phyloP scores from a whole-genome alignment of 2,329 filamentous ascomycete genomes.

The Diaporthe citri region DNA sequence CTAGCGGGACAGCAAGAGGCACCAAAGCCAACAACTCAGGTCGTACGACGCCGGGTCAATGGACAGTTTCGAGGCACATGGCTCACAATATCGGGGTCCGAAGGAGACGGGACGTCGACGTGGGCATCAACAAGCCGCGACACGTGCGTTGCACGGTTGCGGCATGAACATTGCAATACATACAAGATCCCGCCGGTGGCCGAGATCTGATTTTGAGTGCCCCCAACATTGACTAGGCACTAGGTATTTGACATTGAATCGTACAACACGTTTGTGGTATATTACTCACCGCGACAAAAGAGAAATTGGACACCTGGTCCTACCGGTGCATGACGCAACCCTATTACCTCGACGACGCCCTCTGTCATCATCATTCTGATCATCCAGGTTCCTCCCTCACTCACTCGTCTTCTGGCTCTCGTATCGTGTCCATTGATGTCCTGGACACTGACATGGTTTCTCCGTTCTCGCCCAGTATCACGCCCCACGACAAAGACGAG shows the following conservation, averaged over 20 bases:
- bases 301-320: slow-evolving; percentile 17
- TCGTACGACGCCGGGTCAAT: neutral
- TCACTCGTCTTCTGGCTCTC: slow-evolving; percentile 31
- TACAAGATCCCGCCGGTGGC: neutral
- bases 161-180: neutral
- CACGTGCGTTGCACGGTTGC: neutral
- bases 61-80: too few relatives aligned
- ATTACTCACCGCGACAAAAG: slow-evolving; percentile 5
- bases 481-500: slow-evolving; percentile 40
- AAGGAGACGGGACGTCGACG: neutral
- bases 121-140: neutral
- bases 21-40: neutral
- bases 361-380: neutral
- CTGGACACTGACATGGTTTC: slow-evolving; percentile 27
- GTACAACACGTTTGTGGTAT: slow-evolving; percentile 18
- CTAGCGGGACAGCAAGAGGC: neutral
- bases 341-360: slow-evolving; percentile 4
- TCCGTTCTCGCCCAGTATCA: slow-evolving; percentile 38
- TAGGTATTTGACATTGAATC: slow-evolving; percentile 21
- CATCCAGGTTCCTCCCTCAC: neutral
- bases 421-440: slow-evolving; percentile 38
- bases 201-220: neutral
- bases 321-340: neutral
- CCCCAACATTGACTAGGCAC: slow-evolving; percentile 3
- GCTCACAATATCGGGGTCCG: neutral